These are phyloP conservation scores for Triticum dicoccoides DNA, from an alignment of 176 grass and related monocot genomes.

Conservation along the genomic window DNA sequence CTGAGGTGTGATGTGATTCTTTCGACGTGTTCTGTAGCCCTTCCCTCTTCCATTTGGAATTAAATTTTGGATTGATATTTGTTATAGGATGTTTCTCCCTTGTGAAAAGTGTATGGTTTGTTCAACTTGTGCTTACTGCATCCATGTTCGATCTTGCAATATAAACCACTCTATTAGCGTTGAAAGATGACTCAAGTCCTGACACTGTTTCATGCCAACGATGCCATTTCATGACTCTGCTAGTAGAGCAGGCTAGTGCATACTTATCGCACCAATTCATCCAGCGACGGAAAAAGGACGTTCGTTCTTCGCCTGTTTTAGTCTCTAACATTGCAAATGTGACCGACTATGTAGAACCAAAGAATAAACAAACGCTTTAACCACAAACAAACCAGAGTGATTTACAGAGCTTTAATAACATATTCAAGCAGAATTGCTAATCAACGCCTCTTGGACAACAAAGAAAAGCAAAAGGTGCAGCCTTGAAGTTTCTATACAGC, in stretches of 20 bases:
- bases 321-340: not conserved
- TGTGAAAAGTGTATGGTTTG: not conserved
- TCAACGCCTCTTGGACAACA: not conserved
- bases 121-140: not conserved
- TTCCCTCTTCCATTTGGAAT: not conserved
- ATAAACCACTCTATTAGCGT: not conserved
- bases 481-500: slow-evolving; percentile 6
- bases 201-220: not conserved
- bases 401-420: not conserved
- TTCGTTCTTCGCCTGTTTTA: too few relatives aligned
- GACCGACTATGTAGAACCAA: not conserved
- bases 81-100: not conserved
- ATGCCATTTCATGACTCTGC: not conserved
- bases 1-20: slow-evolving; percentile 12
- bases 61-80: not conserved
- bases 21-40: not conserved
- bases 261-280: not conserved
- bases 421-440: not conserved
- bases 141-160: not conserved
- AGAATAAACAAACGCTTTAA: not conserved
- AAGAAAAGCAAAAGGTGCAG: not conserved
- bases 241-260: not conserved
- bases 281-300: not conserved
- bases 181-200: not conserved
- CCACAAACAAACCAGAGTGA: not conserved